phyloP scores from a whole-genome alignment of 2,329 filamentous ascomycete genomes.

The Myriosclerotinia scirpicola region DNA sequence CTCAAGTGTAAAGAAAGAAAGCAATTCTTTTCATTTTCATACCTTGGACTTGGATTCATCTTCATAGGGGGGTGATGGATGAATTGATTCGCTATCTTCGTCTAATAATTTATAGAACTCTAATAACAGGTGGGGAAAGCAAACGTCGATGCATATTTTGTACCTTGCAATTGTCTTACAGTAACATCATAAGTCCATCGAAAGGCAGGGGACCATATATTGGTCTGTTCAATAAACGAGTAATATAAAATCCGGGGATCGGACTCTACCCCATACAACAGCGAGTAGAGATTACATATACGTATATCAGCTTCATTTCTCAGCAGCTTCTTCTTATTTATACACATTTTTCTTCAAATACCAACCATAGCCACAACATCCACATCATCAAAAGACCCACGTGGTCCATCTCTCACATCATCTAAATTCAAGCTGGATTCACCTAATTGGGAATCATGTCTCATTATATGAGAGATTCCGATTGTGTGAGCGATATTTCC shows the following conservation, averaged over 20 bases:
- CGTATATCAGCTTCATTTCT: not conserved
- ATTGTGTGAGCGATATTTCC: not conserved
- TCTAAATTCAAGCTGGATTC: constrained; percentile 3
- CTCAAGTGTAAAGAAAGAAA: not conserved
- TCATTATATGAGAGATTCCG: not conserved
- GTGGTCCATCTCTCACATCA: constrained; percentile 1
- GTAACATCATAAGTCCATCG: not conserved
- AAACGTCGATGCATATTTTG: constrained; percentile 5
- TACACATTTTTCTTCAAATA: not conserved
- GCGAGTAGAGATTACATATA: not conserved
- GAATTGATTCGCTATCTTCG: constrained; percentile 8
- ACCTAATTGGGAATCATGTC: constrained; percentile 6
- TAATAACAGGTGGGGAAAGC: not conserved
- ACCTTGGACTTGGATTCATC: not conserved
- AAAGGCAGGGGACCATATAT: constrained; percentile 12
- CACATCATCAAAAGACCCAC: not conserved
- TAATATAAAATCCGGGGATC: constrained; percentile 16
- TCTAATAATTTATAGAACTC: not conserved
- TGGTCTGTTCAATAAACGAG: constrained; percentile 8
- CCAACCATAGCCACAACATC: not conserved
- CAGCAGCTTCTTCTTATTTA: not conserved
- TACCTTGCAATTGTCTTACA: constrained; percentile 11
- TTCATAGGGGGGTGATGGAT: not conserved
- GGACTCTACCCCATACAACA: constrained; percentile 3
- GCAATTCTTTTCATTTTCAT: not conserved